Conservation (phyloP, 2,329 filamentous ascomycete genomes). For the Stagonosporopsis tanaceti region DNA sequence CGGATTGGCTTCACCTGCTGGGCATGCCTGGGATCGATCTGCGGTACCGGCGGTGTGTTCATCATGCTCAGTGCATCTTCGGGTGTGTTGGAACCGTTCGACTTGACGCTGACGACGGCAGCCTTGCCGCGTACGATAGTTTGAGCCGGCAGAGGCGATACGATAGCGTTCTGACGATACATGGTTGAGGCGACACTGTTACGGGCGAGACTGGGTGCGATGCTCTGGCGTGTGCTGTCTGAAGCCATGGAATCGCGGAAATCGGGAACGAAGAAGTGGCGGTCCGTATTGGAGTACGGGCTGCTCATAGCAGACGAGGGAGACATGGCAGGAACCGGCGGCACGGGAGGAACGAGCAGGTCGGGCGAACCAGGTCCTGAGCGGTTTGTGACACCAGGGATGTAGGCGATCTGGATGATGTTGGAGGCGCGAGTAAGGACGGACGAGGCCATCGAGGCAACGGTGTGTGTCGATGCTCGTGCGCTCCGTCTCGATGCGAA, state of each 20-base stretch:
- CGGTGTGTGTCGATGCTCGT: conserved; percentile 82
- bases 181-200: conserved; percentile 85
- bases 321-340: conserved; percentile 76
- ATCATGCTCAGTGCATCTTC: conserved; percentile 56
- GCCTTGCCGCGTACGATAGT: conserved; percentile 88
- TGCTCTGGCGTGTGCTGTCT: conserved; percentile 68
- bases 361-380: conserved; percentile 83
- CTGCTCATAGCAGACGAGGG: conserved; percentile 65
- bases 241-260: conserved; percentile 92
- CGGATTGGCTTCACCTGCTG: conserved; percentile 39
- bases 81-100: conserved; percentile 64
- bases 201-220: conserved; percentile 58
- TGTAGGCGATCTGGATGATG: conserved; percentile 99
- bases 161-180: conserved; percentile 88
- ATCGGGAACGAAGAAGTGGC: conserved; percentile 94
- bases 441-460: conserved; percentile 91
- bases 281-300: conserved; percentile 69
- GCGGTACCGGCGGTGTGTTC: conserved; percentile 73
- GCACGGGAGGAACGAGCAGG: conserved; percentile 87
- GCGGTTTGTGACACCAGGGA: conserved; percentile 94
- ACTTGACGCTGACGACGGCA: conserved; percentile 91
- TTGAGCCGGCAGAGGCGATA: conserved; percentile 80
- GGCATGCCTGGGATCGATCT: conserved; percentile 67
- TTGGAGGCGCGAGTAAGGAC: conserved; percentile 96
- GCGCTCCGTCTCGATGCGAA: conserved; percentile 65